These are phyloP conservation scores for Triangularia setosa DNA, from an alignment of 2,329 filamentous ascomycete species.

Conservation along the genomic window DNA sequence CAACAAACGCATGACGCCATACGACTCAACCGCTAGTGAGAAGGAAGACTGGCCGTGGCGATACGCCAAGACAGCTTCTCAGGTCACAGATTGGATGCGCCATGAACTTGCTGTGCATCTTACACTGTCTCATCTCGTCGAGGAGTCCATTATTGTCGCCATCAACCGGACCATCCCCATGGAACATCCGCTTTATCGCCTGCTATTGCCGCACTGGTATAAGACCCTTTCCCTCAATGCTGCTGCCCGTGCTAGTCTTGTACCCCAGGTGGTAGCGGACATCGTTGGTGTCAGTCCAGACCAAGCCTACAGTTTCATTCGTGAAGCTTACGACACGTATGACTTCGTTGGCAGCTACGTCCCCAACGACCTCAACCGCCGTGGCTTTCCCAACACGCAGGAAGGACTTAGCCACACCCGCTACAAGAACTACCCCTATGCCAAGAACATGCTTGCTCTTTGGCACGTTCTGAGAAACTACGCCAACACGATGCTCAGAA, in stretches of 20 bases:
- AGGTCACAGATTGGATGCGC: constrained; percentile 45
- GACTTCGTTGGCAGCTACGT: constrained; percentile 43
- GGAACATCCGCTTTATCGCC: constrained; percentile 41
- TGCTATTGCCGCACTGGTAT: constrained; percentile 46
- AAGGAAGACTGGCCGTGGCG: constrained; percentile 48
- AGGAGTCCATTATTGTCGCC: constrained; percentile 46
- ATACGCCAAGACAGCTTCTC: constrained; percentile 48
- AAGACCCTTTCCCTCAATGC: constrained; percentile 49
- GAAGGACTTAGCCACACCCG: constrained; percentile 32
- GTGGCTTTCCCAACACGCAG: constrained; percentile 39
- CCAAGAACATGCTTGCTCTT: constrained; percentile 41
- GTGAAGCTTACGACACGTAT: constrained; percentile 40
- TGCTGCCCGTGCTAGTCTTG: constrained; percentile 40
- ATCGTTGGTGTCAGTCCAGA: constrained; percentile 39
- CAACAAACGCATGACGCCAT: constrained; percentile 40
- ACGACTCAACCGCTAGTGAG: constrained; percentile 31
- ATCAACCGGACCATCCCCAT: constrained; percentile 39
- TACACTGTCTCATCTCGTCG: constrained; percentile 42
- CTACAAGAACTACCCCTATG: constrained; percentile 49
- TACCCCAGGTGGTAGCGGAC: constrained; percentile 42
- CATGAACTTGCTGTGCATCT: constrained; percentile 47
- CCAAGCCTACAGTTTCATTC: constrained; percentile 37
- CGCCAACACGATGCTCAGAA: constrained; percentile 37
- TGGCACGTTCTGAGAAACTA: constrained; percentile 42
- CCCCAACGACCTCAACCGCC: constrained; percentile 40